A percentile compares a stretch with the other conserved stretches of the same genome.
These are phyloP conservation scores for Fusarium neocosmosporiellum DNA, from an alignment of 2,329 filamentous ascomycete species.

Conservation along the genomic window DNA sequence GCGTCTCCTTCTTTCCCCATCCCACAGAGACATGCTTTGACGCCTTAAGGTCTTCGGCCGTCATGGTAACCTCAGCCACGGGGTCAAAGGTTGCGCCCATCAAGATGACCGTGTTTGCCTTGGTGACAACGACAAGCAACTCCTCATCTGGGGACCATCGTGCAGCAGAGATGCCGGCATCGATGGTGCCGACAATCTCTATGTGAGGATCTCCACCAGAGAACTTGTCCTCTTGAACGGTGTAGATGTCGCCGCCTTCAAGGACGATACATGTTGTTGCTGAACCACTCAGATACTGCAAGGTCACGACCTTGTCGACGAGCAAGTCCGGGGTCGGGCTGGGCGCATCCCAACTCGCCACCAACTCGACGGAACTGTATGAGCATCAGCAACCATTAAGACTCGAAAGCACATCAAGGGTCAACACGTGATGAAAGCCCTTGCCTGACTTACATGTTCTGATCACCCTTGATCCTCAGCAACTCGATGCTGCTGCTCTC, in stretches of 20 bases:
- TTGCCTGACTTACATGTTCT: constrained; percentile 53
- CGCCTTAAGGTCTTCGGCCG: constrained; percentile 80
- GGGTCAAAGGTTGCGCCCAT: constrained; percentile 95
- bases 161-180: constrained; percentile 89
- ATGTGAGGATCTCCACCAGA: constrained; percentile 76
- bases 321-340: constrained; percentile 80
- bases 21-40: constrained; percentile 96
- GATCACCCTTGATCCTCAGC: constrained; percentile 61
- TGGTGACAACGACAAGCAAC: constrained; percentile 84
- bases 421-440: background rate
- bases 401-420: background rate
- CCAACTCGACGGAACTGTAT: constrained; percentile 48
- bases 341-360: constrained; percentile 91
- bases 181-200: constrained; percentile 94
- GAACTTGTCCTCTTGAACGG: constrained; percentile 74
- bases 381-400: constrained; percentile 34
- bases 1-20: constrained; percentile 98
- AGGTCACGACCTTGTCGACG: constrained; percentile 79
- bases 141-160: constrained; percentile 97
- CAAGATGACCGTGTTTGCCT: constrained; percentile 81
- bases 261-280: constrained; percentile 83
- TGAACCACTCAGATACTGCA: constrained; percentile 89
- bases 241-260: constrained; percentile 89
- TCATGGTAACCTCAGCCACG: constrained; percentile 79
- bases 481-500: constrained; percentile 80